Percentiles rank a stretch among this genome's conserved stretches.
Evolutionary conservation across 192 early-diverging fungal species (phyloP).

Genomic region (Backusella psychrophila): DNA sequence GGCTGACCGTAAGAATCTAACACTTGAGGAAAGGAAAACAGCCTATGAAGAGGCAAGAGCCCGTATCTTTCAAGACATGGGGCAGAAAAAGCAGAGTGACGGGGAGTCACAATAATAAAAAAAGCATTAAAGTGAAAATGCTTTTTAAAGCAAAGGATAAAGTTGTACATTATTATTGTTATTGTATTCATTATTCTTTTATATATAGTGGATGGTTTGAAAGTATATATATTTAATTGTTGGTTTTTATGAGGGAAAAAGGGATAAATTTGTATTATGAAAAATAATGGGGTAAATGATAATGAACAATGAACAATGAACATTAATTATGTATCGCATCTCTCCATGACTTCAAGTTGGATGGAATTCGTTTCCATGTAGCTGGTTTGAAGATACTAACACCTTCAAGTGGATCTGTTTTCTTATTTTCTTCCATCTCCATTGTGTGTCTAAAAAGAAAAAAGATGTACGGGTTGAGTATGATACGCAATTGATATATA

Average conservation of each 20-base stretch:
- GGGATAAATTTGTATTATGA: background rate
- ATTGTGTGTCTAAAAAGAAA: slow-evolving; percentile 24
- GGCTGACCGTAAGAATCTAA: slow-evolving; percentile 42
- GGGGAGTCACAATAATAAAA: background rate
- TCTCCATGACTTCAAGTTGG: slow-evolving; percentile 29
- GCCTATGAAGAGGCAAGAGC: slow-evolving; percentile 71
- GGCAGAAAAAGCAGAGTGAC: background rate
- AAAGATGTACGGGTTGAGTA: background rate
- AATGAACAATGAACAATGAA: background rate
- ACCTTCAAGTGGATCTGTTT: slow-evolving; percentile 28
- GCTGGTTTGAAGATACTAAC: slow-evolving; percentile 31
- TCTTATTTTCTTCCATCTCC: slow-evolving; percentile 25
- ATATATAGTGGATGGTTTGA: no score
- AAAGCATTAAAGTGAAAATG: background rate
- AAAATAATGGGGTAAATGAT: background rate
- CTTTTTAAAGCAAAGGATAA: background rate
- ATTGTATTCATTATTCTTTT: no score
- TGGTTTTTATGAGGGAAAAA: background rate
- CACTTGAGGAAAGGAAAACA: slow-evolving; percentile 64
- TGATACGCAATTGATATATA: background rate
- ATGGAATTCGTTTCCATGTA: slow-evolving; percentile 36
- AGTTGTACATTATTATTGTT: background rate
- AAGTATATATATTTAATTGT: no score
- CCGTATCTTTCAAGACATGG: slow-evolving; percentile 63
- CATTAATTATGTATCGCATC: slow-evolving; percentile 31